Evolutionary conservation across 2,329 filamentous ascomycete genomes (phyloP), one percentile per base, ranked within the genome.

Genomic region (Sporothrix mexicana): DNA sequence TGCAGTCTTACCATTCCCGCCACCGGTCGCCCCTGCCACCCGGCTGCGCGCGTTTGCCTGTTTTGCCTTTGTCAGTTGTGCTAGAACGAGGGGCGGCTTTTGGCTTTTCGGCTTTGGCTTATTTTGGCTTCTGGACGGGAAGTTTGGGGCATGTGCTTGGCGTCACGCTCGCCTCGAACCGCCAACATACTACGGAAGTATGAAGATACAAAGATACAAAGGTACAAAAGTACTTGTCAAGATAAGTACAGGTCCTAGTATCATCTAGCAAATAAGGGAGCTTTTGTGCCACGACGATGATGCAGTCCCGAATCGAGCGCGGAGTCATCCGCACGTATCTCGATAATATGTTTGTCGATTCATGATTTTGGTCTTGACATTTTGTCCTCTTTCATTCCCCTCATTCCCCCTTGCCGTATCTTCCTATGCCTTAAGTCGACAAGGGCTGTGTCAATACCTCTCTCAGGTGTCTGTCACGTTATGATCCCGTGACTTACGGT

Each of bases 1-100:
- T 36, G 55, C 64, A 23, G 30, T n/a, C 64, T 51, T n/a, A 53
- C 25, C 66, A 41, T 68, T 41, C 8, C 45, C 47, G 47, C 66
- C 47, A 68, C 66, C 53, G 25, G 66, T 41, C 49, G 66, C 49
- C 55, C n/a, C 67, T 57, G 36, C 49, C 67, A 69, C n/a, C 51
- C 66, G 30, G 49, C 51, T 25, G 12, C 51, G 49, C 49, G 36
- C 51, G 67, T 47, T 49, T 57, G 67, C 68, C 68, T 70, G 41
- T 61, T 61, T 59, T 49, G 41, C 53, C 53, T n/a, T 43, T 23
- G 59, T 62, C 59, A 41, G 30, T 20, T 62, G 41, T 8, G 45
- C 6, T 17, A n/a, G 30, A n/a, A 13, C 10, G 57, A 61, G 57
- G 57, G 57, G n/a, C 15, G 59, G 13, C 36, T 45, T 64, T n/a